Percentiles rank a stretch among this genome's conserved stretches.
Conservation (phyloP, 495 filamentous ascomycete genomes). For the Bombardia bombarda region DNA sequence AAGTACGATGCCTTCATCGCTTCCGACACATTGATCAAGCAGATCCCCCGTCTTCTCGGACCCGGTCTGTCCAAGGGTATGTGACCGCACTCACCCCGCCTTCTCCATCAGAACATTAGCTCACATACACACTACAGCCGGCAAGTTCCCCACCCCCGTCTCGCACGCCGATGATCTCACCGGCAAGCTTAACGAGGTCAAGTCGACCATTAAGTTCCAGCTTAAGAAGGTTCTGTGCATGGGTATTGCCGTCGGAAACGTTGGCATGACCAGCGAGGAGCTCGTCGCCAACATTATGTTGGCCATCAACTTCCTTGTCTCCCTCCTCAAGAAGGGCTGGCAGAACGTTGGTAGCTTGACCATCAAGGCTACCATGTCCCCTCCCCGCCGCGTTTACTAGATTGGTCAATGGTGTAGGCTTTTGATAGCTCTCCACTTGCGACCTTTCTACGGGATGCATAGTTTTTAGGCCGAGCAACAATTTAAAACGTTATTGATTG, state of each 20-base stretch:
- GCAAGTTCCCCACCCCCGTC: slow-evolving; percentile 98
- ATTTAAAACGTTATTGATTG: too few relatives aligned
- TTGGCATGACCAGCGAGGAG: slow-evolving; percentile 93
- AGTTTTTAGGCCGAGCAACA: too few relatives aligned
- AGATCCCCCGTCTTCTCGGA: slow-evolving; percentile 98
- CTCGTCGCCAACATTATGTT: slow-evolving; percentile 91
- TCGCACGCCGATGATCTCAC: slow-evolving; percentile 89
- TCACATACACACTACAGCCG: slow-evolving; percentile 48
- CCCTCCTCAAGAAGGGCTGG: slow-evolving; percentile 99
- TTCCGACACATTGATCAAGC: slow-evolving; percentile 94
- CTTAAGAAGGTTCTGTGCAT: slow-evolving; percentile 99
- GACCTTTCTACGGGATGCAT: too few relatives aligned
- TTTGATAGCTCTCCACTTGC: background rate
- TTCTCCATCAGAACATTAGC: slow-evolving; percentile 7
- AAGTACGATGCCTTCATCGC: slow-evolving; percentile 99
- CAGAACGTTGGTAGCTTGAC: slow-evolving; percentile 99
- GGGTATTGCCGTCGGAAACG: slow-evolving; percentile 97
- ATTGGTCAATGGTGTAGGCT: slow-evolving; percentile 2
- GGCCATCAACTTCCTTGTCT: slow-evolving; percentile 99
- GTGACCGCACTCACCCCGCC: slow-evolving; percentile 10
- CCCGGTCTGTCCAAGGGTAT: slow-evolving; percentile 96
- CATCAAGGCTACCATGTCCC: slow-evolving; percentile 99
- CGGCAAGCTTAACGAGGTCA: slow-evolving; percentile 95
- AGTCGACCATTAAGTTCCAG: slow-evolving; percentile 99
- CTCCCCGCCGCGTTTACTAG: slow-evolving; percentile 94